Evolutionary conservation across 306 rosid genomes (phyloP).

Genomic region (Cicer judaicum): DNA sequence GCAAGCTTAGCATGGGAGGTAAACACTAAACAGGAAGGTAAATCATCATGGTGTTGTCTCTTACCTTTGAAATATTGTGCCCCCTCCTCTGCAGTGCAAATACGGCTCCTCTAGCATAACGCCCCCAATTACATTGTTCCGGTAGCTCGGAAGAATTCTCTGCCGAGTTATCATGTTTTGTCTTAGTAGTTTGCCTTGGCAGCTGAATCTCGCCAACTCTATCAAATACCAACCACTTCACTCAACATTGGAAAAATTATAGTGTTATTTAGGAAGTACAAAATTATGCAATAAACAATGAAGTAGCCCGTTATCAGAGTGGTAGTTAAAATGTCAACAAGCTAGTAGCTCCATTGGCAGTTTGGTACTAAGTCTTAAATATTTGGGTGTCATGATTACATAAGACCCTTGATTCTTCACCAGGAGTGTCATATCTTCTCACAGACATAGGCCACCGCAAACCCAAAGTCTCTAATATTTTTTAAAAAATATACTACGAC

Average conservation of each 20-base stretch:
- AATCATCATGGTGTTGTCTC: conserved; percentile 38
- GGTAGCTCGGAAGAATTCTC: conserved; percentile 49
- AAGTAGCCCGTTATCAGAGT: conserved; percentile 24
- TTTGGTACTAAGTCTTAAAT: conserved; percentile 19
- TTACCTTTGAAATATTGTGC: conserved; percentile 69
- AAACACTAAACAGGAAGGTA: conserved; percentile 38
- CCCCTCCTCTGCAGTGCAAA: conserved; percentile 71
- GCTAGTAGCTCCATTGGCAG: conserved; percentile 33
- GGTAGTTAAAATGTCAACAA: conserved; percentile 26
- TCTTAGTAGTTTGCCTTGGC: conserved; percentile 38
- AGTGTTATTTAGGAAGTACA: conserved; percentile 5
- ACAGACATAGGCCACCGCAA: too few relatives aligned
- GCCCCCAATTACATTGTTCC: conserved; percentile 84
- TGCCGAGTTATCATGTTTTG: conserved; percentile 42
- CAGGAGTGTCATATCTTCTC: background rate
- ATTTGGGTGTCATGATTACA: conserved; percentile 18
- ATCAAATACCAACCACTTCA: conserved; percentile 39
- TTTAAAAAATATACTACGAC: too few relatives aligned
- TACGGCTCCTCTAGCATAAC: conserved; percentile 91
- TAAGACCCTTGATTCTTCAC: background rate
- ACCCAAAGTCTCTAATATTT: too few relatives aligned
- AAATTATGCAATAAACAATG: conserved; percentile 35
- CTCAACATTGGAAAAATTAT: conserved; percentile 36
- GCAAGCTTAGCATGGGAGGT: conserved; percentile 9
- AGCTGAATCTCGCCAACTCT: conserved; percentile 73